Conservation (phyloP, 768 basidiomycete genomes). For the Gloeostereum incarnatum region DNA sequence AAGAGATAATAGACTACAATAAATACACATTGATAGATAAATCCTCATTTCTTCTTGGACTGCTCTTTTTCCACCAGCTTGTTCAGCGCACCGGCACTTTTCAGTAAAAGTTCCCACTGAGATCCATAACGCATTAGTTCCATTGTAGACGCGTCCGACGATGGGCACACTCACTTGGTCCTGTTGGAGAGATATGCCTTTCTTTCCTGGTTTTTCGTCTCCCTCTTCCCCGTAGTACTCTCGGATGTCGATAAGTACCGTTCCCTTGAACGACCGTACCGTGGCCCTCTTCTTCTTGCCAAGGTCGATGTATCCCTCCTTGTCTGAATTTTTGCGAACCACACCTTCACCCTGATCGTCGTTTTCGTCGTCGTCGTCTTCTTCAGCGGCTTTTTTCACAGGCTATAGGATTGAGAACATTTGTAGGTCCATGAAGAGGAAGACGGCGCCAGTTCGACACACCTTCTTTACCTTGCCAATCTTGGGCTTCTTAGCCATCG, state of each 20-base stretch:
- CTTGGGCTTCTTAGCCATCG: slow-evolving; percentile 26
- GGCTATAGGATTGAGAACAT: not conserved
- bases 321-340: slow-evolving; percentile 21
- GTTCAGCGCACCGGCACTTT: slow-evolving; percentile 36
- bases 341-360: not conserved
- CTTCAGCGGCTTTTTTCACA: not conserved
- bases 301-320: slow-evolving; percentile 55
- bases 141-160: not conserved
- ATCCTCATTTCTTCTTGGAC: not conserved
- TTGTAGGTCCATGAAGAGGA: not conserved
- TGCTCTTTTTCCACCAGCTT: slow-evolving; percentile 28
- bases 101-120: slow-evolving; percentile 54
- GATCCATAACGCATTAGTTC: not conserved
- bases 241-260: slow-evolving; percentile 56
- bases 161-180: slow-evolving; percentile 59
- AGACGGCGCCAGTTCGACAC: not conserved
- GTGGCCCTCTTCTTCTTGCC: slow-evolving; percentile 67
- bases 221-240: slow-evolving; percentile 51
- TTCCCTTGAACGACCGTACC: slow-evolving; percentile 42
- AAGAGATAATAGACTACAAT: not conserved
- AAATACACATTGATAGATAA: not conserved
- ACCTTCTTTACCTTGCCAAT: slow-evolving; percentile 5
- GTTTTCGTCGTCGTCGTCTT: not conserved
- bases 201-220: slow-evolving; percentile 71
- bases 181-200: slow-evolving; percentile 57